Evolutionary conservation across 2,329 filamentous ascomycete genomes (phyloP).

Genomic region (Capronia americana): DNA sequence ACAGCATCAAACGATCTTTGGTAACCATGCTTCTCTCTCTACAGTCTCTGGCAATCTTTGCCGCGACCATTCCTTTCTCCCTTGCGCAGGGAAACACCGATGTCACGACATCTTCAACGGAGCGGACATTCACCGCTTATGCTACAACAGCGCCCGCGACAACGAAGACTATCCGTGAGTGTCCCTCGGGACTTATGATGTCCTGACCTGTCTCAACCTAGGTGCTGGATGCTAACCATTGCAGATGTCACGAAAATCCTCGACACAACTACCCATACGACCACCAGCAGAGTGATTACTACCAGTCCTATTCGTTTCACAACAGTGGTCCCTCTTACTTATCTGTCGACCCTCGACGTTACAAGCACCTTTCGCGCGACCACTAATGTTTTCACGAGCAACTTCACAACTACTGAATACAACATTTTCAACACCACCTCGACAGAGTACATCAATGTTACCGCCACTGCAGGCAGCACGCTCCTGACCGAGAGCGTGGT

Average conservation of each 20-base stretch:
- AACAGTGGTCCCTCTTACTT: background rate
- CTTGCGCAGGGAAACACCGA: background rate
- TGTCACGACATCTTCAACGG: background rate
- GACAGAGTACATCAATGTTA: slow-evolving; percentile 2
- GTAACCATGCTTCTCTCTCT: background rate
- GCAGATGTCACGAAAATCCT: slow-evolving; percentile 1
- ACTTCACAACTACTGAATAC: slow-evolving; percentile 6
- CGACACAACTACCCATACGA: background rate
- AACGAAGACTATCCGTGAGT: background rate
- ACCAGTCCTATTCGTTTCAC: slow-evolving; percentile 8
- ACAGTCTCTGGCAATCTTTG: slow-evolving; percentile 2
- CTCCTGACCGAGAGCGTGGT: background rate
- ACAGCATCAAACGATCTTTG: background rate
- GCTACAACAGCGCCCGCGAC: background rate
- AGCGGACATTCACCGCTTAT: background rate
- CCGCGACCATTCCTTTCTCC: background rate
- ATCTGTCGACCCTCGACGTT: background rate
- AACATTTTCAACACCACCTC: background rate
- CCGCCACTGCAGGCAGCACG: background rate
- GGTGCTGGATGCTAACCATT: background rate
- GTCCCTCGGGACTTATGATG: background rate
- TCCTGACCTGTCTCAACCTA: no score
- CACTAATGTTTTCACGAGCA: slow-evolving; percentile 11
- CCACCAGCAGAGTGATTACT: background rate
- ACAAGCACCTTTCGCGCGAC: background rate